A percentile compares a stretch with the other conserved stretches of the same genome.
These are phyloP conservation scores for Tilletia caries DNA, from an alignment of 1,284 basidiomycete genomes.

Conservation along the genomic window DNA sequence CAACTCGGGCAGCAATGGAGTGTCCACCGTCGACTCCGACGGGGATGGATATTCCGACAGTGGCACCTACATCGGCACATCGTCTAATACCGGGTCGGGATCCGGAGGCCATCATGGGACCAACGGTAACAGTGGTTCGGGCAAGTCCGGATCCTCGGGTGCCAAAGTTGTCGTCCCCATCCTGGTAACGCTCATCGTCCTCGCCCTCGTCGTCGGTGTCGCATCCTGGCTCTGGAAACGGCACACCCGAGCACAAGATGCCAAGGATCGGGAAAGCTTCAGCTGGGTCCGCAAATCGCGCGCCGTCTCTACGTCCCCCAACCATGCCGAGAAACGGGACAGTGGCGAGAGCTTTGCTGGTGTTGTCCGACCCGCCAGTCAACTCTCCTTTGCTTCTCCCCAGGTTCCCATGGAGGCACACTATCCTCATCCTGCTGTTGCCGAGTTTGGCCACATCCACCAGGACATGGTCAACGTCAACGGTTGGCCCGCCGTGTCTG, in stretches of 20 bases:
- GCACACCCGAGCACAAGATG: not conserved
- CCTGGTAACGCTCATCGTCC: conserved; percentile 2
- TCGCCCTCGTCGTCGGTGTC: conserved; percentile 4
- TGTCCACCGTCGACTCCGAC: not conserved
- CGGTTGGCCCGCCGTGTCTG: not conserved
- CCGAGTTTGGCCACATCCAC: not conserved
- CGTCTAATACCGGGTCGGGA: not conserved
- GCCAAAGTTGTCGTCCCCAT: conserved; percentile 2
- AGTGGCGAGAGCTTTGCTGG: conserved; percentile 9
- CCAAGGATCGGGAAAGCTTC: conserved; percentile 4
- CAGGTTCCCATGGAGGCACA: not conserved
- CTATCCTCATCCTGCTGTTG: not conserved
- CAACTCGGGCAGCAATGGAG: not conserved
- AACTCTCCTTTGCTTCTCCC: not conserved
- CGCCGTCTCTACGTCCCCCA: not conserved
- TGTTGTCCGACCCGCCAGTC: not conserved
- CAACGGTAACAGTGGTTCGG: not conserved
- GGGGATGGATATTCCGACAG: not conserved
- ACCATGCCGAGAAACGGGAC: not conserved
- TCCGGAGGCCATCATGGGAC: not conserved
- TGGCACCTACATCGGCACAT: not conserved
- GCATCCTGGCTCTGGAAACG: conserved; percentile 9
- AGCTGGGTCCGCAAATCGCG: not conserved
- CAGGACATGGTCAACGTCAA: not conserved
- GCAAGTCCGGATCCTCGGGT: not conserved